Conservation (phyloP, 2,329 filamentous ascomycete species). For the Xylariaceae sp. region DNA sequence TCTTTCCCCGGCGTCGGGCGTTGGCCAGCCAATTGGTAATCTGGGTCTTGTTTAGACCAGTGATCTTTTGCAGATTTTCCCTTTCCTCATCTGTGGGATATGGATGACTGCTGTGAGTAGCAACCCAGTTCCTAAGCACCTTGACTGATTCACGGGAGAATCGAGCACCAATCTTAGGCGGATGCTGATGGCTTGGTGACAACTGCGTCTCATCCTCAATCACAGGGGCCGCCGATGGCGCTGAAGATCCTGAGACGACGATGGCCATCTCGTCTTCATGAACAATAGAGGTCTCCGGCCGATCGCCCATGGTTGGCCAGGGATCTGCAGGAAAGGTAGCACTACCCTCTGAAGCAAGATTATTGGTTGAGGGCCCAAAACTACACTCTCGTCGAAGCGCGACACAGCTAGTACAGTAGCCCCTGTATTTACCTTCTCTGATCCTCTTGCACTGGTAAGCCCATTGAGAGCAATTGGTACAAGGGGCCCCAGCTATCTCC, state of each 20-base stretch:
- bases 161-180: constrained; percentile 64
- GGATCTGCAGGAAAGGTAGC: constrained; percentile 44
- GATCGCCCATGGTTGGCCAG: constrained; percentile 44
- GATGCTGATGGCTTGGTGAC: constrained; percentile 27
- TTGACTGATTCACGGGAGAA: constrained; percentile 79
- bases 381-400: constrained; percentile 57
- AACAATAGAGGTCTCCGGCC: constrained; percentile 38
- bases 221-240: constrained; percentile 4
- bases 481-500: constrained; percentile 47
- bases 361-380: constrained; percentile 41
- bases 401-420: constrained; percentile 60
- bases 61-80: constrained; percentile 70
- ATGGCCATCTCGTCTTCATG: constrained; percentile 36
- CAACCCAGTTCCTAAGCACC: constrained; percentile 79
- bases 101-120: constrained; percentile 73
- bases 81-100: constrained; percentile 89
- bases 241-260: constrained; percentile 21
- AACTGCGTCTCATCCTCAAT: constrained; percentile 28
- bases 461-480: constrained; percentile 48
- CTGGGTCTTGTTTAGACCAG: constrained; percentile 76
- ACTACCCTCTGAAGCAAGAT: constrained; percentile 33
- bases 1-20: constrained; percentile 76
- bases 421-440: constrained; percentile 54
- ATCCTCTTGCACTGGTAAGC: constrained; percentile 59
- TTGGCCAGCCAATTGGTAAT: constrained; percentile 93